phyloP scores from a whole-genome alignment of 257 asterid genomes.

The Pogostemon cablin region DNA sequence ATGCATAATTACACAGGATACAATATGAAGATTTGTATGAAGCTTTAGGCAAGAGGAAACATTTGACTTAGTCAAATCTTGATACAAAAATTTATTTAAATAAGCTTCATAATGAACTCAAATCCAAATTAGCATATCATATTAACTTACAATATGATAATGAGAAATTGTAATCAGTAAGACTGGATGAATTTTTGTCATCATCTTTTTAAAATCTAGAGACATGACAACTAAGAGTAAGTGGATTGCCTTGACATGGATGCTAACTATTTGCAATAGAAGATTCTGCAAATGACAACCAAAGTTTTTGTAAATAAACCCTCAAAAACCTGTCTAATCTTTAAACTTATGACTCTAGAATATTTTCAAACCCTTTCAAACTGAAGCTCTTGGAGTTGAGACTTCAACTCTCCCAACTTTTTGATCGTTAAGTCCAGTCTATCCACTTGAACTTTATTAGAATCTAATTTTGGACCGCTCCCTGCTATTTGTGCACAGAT shows the following conservation, averaged over 20 bases:
- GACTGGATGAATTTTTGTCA: slow-evolving; percentile 69
- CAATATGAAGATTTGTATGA: no score
- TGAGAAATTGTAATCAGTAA: slow-evolving; percentile 27
- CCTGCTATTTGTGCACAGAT: slow-evolving; percentile 77
- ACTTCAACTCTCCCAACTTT: slow-evolving; percentile 59
- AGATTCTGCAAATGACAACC: slow-evolving; percentile 51
- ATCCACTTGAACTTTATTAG: slow-evolving; percentile 49
- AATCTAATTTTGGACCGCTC: slow-evolving; percentile 42
- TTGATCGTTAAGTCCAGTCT: slow-evolving; percentile 64
- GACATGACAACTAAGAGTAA: slow-evolving; percentile 69
- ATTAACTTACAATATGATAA: no score
- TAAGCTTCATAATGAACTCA: no score
- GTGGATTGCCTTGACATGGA: slow-evolving; percentile 52
- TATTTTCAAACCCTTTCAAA: slow-evolving; percentile 58
- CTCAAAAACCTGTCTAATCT: neutral
- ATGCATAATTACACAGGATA: no score
- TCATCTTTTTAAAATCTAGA: slow-evolving; percentile 61
- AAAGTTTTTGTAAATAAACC: slow-evolving; percentile 20
- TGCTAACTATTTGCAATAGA: slow-evolving; percentile 61
- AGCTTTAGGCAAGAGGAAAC: no score
- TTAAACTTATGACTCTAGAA: slow-evolving; percentile 18
- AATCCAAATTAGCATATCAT: no score
- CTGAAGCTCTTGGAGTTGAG: slow-evolving; percentile 69
- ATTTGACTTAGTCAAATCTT: no score
- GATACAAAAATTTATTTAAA: no score